Evolutionary conservation across 176 grass and related monocot species (phyloP).

Genomic region (Rhynchospora breviuscula): DNA sequence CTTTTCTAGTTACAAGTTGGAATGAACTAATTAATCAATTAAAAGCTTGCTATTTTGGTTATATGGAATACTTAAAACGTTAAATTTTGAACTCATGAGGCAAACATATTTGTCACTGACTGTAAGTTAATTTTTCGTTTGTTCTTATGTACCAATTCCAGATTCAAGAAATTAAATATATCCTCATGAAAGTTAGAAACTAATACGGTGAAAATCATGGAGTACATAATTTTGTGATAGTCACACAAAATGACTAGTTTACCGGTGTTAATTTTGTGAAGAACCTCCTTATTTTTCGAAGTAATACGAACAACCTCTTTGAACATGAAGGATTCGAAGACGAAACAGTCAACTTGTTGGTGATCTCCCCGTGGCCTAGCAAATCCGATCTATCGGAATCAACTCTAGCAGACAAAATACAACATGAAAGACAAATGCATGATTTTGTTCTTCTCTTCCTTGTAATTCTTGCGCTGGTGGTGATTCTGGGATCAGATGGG

Average conservation of each 20-base stretch:
- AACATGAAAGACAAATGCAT: neutral
- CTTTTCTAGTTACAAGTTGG: too few relatives aligned
- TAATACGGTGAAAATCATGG: too few relatives aligned
- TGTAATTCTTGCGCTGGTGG: neutral
- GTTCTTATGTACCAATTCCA: neutral
- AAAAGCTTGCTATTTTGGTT: neutral
- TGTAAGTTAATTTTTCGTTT: neutral
- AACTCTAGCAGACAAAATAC: neutral
- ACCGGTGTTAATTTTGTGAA: constrained; percentile 12
- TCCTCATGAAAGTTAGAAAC: neutral
- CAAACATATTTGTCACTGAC: too few relatives aligned
- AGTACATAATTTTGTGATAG: too few relatives aligned
- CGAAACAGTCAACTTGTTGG: neutral
- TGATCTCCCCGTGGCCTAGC: neutral
- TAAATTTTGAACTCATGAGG: too few relatives aligned
- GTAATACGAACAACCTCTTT: neutral
- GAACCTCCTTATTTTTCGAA: neutral
- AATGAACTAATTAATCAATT: too few relatives aligned
- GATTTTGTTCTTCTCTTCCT: constrained; percentile 5
- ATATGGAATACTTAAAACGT: neutral
- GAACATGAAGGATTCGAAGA: neutral
- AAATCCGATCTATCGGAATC: neutral
- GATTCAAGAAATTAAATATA: neutral
- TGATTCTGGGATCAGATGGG: neutral
- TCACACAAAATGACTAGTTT: too few relatives aligned